These are phyloP conservation scores for Sodiomyces alkalinus DNA, from an alignment of 2,329 filamentous ascomycete genomes.

Conservation along the genomic window DNA sequence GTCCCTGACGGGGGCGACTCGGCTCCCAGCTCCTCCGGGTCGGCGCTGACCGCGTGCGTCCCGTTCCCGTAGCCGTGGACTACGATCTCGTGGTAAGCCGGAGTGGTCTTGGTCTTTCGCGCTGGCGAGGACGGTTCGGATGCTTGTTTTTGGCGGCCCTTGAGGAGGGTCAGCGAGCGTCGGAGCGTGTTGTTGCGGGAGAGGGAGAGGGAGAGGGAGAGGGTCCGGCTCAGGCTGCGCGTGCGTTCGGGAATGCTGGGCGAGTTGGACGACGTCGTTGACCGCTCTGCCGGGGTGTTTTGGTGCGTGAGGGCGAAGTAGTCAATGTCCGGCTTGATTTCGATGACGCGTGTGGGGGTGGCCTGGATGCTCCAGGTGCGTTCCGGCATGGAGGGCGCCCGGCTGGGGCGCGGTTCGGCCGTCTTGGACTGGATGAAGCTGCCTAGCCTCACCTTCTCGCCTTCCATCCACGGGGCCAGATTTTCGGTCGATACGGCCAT, in stretches of 20 bases:
- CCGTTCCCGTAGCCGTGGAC: constrained; percentile 39
- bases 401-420: constrained; percentile 13
- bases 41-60: constrained; percentile 22
- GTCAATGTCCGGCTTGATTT: constrained; percentile 41
- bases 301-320: constrained; percentile 31
- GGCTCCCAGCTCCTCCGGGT: neutral
- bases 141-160: constrained; percentile 2
- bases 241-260: constrained; percentile 9
- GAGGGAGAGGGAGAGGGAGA: constrained; percentile 9
- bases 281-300: constrained; percentile 4
- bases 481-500: constrained; percentile 26
- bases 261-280: constrained; percentile 3
- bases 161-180: constrained; percentile 18
- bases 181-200: constrained; percentile 14
- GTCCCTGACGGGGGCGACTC: neutral
- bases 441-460: constrained; percentile 6
- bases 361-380: constrained; percentile 6
- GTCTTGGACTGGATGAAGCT: constrained; percentile 12
- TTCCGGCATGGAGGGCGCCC: constrained; percentile 1
- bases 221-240: constrained; percentile 14
- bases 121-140: too few relatives aligned
- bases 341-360: constrained; percentile 8
- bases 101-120: too few relatives aligned
- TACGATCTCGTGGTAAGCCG: constrained; percentile 38
- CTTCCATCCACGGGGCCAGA: constrained; percentile 31